Conservation (phyloP, 108 stramenopile genomes). For the Bacterosira constricta region DNA sequence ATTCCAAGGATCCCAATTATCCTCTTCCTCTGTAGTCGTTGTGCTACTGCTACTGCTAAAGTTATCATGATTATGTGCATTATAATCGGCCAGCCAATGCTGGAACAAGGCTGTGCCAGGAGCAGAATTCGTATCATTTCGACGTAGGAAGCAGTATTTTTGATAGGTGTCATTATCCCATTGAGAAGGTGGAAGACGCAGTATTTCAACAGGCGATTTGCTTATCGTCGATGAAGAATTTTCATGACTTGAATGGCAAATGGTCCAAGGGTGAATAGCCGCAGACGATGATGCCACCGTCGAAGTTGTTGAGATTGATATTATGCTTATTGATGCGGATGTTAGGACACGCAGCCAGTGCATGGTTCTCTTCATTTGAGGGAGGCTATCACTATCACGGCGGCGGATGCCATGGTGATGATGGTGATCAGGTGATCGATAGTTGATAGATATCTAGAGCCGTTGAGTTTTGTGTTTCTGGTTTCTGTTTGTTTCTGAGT, state of each 20-base stretch:
- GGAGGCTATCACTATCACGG: too few relatives aligned
- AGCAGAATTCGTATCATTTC: background rate
- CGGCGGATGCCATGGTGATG: too few relatives aligned
- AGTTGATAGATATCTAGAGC: too few relatives aligned
- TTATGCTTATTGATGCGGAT: background rate
- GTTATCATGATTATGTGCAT: background rate
- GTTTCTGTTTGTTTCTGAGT: too few relatives aligned
- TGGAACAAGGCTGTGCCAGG: conserved; percentile 41
- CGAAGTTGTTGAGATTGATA: background rate
- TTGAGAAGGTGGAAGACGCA: background rate
- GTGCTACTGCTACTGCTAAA: background rate
- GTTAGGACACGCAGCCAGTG: background rate
- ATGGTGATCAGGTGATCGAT: too few relatives aligned
- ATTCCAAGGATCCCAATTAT: conserved; percentile 24
- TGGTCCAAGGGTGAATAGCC: too few relatives aligned
- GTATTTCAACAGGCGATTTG: too few relatives aligned
- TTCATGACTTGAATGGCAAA: too few relatives aligned
- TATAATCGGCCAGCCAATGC: conserved; percentile 27
- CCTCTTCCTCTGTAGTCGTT: background rate
- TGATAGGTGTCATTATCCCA: background rate
- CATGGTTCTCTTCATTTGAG: too few relatives aligned
- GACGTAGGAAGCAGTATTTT: background rate
- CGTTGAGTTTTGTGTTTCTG: too few relatives aligned
- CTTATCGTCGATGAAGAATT: too few relatives aligned
- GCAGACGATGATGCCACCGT: too few relatives aligned